Evolutionary conservation across 805 yeast species (phyloP).

Genomic region (Metschnikowia continentalis): DNA sequence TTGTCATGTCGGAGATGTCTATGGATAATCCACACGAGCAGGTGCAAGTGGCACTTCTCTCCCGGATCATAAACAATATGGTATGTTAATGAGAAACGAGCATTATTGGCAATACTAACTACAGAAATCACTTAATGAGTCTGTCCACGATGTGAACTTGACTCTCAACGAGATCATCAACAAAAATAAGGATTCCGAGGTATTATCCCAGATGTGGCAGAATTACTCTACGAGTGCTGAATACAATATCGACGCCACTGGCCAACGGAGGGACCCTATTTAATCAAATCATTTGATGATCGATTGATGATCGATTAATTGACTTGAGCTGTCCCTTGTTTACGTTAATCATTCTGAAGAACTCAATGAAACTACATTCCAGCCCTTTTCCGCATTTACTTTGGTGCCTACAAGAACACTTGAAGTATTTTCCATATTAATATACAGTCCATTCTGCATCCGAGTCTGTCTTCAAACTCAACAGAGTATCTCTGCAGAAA

Average conservation of each 20-base stretch:
- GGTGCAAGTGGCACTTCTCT: slow-evolving; percentile 68
- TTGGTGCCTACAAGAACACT: background rate
- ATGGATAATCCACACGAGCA: slow-evolving; percentile 90
- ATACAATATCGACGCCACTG: slow-evolving; percentile 64
- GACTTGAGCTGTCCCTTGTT: background rate
- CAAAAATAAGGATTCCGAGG: slow-evolving; percentile 64
- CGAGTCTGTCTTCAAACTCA: background rate
- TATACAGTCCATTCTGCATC: background rate
- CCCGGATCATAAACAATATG: slow-evolving; percentile 72
- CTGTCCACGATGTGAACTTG: slow-evolving; percentile 60
- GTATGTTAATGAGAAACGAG: slow-evolving; percentile 41
- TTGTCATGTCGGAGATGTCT: background rate
- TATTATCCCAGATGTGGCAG: slow-evolving; percentile 75
- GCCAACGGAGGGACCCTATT: slow-evolving; percentile 54
- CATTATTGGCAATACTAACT: slow-evolving; percentile 12
- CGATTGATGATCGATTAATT: background rate
- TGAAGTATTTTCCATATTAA: background rate
- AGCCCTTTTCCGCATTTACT: background rate
- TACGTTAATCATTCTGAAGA: too few species aligned
- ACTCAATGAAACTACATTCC: too few species aligned
- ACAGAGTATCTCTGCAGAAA: background rate
- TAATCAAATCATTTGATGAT: background rate
- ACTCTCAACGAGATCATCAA: slow-evolving; percentile 58
- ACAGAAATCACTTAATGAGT: slow-evolving; percentile 68
- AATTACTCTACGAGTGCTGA: slow-evolving; percentile 67